Conservation (phyloP, 192 early-diverging fungal species). For the Gonapodya prolifera region DNA sequence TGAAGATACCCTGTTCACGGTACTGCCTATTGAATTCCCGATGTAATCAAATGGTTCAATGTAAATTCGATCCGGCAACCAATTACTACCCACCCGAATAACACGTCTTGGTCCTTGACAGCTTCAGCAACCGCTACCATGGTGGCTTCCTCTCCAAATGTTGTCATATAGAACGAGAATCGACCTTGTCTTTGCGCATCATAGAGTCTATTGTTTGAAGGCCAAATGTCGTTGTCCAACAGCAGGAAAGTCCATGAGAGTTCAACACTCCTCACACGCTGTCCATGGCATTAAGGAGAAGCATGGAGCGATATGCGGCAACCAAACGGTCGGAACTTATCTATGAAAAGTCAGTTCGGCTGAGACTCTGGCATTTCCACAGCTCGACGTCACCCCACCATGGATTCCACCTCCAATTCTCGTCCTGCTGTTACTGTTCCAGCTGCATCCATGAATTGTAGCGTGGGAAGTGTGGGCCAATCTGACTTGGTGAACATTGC, state of each 20-base stretch:
- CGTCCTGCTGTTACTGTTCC: neutral
- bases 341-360: neutral
- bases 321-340: neutral
- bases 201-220: neutral
- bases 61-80: neutral
- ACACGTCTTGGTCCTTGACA: conserved; percentile 64
- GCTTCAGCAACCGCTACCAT: conserved; percentile 82
- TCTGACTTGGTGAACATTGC: neutral
- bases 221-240: too few relatives aligned
- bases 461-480: neutral
- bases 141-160: conserved; percentile 94
- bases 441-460: neutral
- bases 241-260: too few relatives aligned
- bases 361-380: neutral
- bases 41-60: neutral
- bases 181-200: conserved; percentile 56
- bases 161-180: conserved; percentile 98
- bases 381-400: neutral
- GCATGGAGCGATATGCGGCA: neutral
- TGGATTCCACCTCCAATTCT: neutral
- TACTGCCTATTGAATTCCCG: conserved; percentile 47
- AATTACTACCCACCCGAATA: conserved; percentile 61
- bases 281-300: neutral
- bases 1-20: conserved; percentile 81
- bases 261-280: neutral